Evolutionary conservation across 108 stramenopile species (phyloP).

Genomic region (Nannochloropsis gaditana): DNA sequence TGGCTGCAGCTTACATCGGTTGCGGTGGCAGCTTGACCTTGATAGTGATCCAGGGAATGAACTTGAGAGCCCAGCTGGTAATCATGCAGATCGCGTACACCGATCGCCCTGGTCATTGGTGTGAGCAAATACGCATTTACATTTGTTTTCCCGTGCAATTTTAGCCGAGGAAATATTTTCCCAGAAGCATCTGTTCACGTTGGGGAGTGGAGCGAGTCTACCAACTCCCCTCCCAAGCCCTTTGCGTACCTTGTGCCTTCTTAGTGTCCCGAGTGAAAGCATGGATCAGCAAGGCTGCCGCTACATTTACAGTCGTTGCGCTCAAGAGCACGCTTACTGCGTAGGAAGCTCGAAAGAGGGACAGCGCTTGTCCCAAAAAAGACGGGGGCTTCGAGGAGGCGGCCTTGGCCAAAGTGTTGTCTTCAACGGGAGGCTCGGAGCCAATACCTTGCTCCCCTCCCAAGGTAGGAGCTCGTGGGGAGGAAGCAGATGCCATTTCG

Average conservation of each 20-base stretch:
- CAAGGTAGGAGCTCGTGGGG: no score
- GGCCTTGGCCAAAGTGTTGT: not conserved
- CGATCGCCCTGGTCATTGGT: not conserved
- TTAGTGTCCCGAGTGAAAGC: not conserved
- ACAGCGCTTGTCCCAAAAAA: not conserved
- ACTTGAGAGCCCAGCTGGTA: not conserved
- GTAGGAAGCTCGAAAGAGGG: slow-evolving; percentile 8
- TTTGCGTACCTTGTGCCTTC: not conserved
- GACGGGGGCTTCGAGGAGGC: not conserved
- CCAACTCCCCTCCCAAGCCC: not conserved
- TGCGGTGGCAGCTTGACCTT: slow-evolving; percentile 10
- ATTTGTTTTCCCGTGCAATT: not conserved
- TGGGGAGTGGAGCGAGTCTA: no score
- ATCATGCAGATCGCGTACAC: slow-evolving; percentile 1
- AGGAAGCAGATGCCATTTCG: no score
- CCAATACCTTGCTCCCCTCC: no score
- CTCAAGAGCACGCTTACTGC: not conserved
- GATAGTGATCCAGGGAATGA: slow-evolving; percentile 20
- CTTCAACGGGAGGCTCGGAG: not conserved
- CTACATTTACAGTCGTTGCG: not conserved
- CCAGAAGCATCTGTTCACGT: no score
- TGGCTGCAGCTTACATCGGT: not conserved
- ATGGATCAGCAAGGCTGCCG: not conserved
- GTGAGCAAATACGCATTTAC: not conserved
- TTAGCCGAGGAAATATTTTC: not conserved